Evolutionary conservation across 306 rosid species (phyloP).

Genomic region (Cucurbita moschata): DNA sequence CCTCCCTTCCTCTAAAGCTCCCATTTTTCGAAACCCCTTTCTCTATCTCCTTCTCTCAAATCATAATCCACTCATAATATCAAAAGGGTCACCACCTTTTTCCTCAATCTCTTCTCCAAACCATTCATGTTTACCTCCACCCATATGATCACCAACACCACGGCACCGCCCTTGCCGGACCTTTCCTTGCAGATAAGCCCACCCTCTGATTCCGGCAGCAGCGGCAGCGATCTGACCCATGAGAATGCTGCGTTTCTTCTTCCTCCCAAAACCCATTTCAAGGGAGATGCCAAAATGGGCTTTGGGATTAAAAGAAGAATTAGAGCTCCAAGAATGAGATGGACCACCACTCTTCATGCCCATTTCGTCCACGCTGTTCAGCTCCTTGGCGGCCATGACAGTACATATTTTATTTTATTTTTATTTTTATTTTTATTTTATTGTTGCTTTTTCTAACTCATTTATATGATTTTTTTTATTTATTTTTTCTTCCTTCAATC

Average conservation of each 20-base stretch:
- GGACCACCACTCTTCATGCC: constrained; percentile 90
- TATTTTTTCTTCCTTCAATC: not conserved
- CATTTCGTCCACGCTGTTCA: constrained; percentile 86
- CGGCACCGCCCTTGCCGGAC: constrained; percentile 32
- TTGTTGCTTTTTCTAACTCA: too few species aligned
- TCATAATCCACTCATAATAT: constrained; percentile 75
- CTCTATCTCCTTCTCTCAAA: constrained; percentile 18
- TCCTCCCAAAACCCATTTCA: constrained; percentile 15
- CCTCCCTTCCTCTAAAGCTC: not conserved
- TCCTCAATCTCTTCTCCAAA: not conserved
- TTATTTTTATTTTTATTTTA: too few species aligned
- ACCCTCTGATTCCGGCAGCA: constrained; percentile 15
- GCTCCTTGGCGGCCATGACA: constrained; percentile 92
- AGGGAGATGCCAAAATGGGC: constrained; percentile 30
- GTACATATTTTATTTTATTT: constrained; percentile 13
- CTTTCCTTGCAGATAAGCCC: constrained; percentile 74
- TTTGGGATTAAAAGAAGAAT: constrained; percentile 41
- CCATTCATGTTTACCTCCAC: constrained; percentile 14
- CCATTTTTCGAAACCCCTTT: constrained; percentile 2
- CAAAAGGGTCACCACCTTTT: constrained; percentile 17
- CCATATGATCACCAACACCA: not conserved
- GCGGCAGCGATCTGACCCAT: too few species aligned
- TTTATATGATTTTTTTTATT: not conserved
- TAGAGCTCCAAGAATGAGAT: constrained; percentile 93
- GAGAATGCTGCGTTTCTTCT: too few species aligned